A percentile compares a stretch with the other conserved stretches of the same genome.
Conservation (phyloP, 495 filamentous ascomycete species). For the Aspergillus heteromorphus region DNA sequence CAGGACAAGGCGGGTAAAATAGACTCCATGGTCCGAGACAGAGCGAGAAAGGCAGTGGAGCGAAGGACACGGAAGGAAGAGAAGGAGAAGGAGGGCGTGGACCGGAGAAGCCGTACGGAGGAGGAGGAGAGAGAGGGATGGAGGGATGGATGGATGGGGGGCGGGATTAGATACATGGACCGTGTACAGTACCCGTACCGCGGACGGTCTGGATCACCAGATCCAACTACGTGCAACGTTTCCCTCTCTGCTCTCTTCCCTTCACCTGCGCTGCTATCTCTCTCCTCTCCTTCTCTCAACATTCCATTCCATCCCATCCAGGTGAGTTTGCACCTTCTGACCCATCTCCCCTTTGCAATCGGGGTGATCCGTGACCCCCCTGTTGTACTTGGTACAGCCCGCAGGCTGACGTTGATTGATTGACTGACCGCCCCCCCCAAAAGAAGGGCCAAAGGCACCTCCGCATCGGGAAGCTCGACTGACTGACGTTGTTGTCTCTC, state of each 20-base stretch:
- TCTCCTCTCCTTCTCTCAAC: background rate
- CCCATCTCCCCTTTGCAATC: too few species aligned
- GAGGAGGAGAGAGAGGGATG: constrained; percentile 8
- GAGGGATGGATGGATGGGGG: too few species aligned
- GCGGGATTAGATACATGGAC: too few species aligned
- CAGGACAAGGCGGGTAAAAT: constrained; percentile 14
- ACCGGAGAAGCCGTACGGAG: constrained; percentile 2
- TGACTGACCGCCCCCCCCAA: background rate
- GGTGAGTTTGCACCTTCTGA: background rate
- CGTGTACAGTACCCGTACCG: constrained; percentile 14
- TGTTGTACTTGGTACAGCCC: background rate
- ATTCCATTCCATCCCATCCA: background rate
- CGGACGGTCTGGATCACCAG: constrained; percentile 13
- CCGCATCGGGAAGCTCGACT: constrained; percentile 17
- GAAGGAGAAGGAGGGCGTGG: background rate
- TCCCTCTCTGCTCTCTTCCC: constrained; percentile 1
- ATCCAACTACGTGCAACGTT: constrained; percentile 13
- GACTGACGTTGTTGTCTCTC: background rate
- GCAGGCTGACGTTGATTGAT: constrained; percentile 3
- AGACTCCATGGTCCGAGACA: constrained; percentile 21
- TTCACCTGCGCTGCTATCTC: constrained; percentile 4
- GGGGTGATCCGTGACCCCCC: background rate
- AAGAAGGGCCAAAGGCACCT: constrained; percentile 7
- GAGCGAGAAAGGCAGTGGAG: background rate
- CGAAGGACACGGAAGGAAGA: background rate